Percentiles rank a stretch among this genome's conserved stretches.
Evolutionary conservation across 2,329 filamentous ascomycete species (phyloP).

Genomic region (Aspergillus cejpii): DNA sequence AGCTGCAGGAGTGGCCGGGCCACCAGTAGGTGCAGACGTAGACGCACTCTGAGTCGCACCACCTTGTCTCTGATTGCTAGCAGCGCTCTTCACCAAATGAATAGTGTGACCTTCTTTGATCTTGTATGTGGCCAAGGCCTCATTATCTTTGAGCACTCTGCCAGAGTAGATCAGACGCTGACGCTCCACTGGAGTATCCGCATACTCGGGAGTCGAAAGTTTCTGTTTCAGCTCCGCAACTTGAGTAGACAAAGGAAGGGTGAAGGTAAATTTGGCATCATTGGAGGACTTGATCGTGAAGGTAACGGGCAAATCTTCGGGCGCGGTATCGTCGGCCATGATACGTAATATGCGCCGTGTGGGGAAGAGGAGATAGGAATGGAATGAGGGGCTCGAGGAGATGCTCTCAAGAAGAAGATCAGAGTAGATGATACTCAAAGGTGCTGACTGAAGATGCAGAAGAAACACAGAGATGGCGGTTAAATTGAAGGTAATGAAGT

Average conservation of each 20-base stretch:
- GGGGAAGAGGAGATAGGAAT: conserved; percentile 1
- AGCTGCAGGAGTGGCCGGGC: conserved; percentile 26
- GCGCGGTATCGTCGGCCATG: conserved; percentile 40
- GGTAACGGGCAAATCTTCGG: conserved; percentile 69
- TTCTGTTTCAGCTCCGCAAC: conserved; percentile 85
- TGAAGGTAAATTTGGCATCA: conserved; percentile 76
- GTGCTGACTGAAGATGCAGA: background rate
- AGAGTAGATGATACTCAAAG: background rate
- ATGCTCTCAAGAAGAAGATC: background rate
- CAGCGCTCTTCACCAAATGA: conserved; percentile 92
- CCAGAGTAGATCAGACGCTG: conserved; percentile 97
- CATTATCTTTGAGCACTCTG: conserved; percentile 89
- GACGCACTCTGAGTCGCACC: conserved; percentile 46
- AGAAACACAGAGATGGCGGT: background rate
- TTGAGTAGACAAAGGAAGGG: conserved; percentile 67
- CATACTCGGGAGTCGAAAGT: conserved; percentile 71
- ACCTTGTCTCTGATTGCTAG: conserved; percentile 66
- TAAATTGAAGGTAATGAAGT: background rate
- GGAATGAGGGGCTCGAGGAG: conserved; percentile 1
- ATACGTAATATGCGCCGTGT: conserved; percentile 14
- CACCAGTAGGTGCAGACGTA: conserved; percentile 29
- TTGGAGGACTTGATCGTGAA: conserved; percentile 98
- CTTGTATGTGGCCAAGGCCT: conserved; percentile 79
- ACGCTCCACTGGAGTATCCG: conserved; percentile 77
- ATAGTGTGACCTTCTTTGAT: conserved; percentile 94